Evolutionary conservation across 1,139 yeast species (phyloP).

Genomic region (Pichia terricola): DNA sequence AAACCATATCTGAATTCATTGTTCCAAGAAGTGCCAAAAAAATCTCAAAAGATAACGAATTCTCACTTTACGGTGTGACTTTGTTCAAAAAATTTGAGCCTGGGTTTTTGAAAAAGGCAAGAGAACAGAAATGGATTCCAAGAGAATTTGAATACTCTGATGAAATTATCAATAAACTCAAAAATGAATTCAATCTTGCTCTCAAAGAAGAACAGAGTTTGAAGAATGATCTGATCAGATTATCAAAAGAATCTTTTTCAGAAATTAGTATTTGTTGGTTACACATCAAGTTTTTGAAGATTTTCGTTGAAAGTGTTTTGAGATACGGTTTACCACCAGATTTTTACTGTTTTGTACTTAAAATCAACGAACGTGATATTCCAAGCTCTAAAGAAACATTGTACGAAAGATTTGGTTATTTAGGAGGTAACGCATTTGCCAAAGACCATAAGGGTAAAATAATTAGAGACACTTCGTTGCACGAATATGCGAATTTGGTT

Average conservation of each 20-base stretch:
- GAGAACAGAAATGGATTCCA: conserved; percentile 88
- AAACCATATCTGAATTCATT: conserved; percentile 67
- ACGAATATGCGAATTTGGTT: conserved; percentile 84
- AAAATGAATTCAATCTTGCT: conserved; percentile 52
- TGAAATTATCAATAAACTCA: conserved; percentile 58
- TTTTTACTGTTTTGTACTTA: conserved; percentile 57
- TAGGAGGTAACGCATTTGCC: conserved; percentile 80
- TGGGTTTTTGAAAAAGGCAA: conserved; percentile 58
- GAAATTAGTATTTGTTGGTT: conserved; percentile 82
- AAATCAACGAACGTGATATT: conserved; percentile 34
- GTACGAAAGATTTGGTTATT: conserved; percentile 67
- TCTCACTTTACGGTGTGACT: conserved; percentile 63
- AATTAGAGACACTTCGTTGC: conserved; percentile 43
- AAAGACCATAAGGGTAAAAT: conserved; percentile 58
- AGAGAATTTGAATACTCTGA: conserved; percentile 88
- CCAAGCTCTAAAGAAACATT: conserved; percentile 60
- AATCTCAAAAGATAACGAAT: conserved; percentile 68
- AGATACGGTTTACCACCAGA: conserved; percentile 96
- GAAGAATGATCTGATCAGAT: conserved; percentile 70
- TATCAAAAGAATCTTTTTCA: conserved; percentile 78
- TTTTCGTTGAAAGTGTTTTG: conserved; percentile 58
- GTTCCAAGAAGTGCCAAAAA: conserved; percentile 82
- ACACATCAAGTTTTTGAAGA: conserved; percentile 63
- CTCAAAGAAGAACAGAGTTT: conserved; percentile 63
- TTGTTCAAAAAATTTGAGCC: conserved; percentile 71